A percentile compares a stretch with the other conserved stretches of the same genome.
These are phyloP conservation scores for Melampsora larici-populina DNA, from an alignment of 1,284 basidiomycete genomes.

Conservation along the genomic window DNA sequence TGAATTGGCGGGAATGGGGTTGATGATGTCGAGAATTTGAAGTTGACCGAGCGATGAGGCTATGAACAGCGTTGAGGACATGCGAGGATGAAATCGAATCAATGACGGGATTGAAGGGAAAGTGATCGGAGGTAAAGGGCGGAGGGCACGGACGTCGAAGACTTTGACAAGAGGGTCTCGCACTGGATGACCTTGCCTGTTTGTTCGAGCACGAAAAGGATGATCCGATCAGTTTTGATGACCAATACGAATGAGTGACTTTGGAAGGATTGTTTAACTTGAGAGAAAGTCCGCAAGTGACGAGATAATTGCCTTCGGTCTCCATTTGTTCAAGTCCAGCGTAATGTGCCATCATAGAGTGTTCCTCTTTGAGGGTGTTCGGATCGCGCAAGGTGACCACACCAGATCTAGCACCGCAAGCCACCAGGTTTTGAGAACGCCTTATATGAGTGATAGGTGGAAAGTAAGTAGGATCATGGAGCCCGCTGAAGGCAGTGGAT, in stretches of 20 bases:
- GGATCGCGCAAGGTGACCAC: constrained; percentile 43
- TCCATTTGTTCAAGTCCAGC: constrained; percentile 45
- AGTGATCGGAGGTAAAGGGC: constrained; percentile 73
- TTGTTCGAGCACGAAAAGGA: background rate
- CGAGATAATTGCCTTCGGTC: constrained; percentile 42
- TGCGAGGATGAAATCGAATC: constrained; percentile 75
- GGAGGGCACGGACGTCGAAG: constrained; percentile 80
- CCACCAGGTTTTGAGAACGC: constrained; percentile 39
- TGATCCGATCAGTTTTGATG: background rate
- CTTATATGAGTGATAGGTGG: constrained; percentile 40
- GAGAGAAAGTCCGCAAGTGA: constrained; percentile 43
- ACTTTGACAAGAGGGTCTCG: constrained; percentile 90
- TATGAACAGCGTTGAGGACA: constrained; percentile 72
- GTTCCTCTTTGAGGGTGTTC: constrained; percentile 37
- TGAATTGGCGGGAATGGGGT: constrained; percentile 55
- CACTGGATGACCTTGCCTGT: constrained; percentile 77
- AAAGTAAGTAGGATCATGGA: constrained; percentile 13
- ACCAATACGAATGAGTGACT: background rate
- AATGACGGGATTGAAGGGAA: constrained; percentile 86
- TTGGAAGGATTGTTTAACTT: constrained; percentile 28
- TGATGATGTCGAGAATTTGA: constrained; percentile 80
- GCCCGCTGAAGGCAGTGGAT: background rate
- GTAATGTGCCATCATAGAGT: constrained; percentile 43
- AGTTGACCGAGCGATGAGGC: constrained; percentile 80
- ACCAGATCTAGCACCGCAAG: constrained; percentile 42